Percentiles rank a stretch among this genome's conserved stretches.
Conservation (phyloP, 2,329 filamentous ascomycete species). For the Sporothrix inflata region DNA sequence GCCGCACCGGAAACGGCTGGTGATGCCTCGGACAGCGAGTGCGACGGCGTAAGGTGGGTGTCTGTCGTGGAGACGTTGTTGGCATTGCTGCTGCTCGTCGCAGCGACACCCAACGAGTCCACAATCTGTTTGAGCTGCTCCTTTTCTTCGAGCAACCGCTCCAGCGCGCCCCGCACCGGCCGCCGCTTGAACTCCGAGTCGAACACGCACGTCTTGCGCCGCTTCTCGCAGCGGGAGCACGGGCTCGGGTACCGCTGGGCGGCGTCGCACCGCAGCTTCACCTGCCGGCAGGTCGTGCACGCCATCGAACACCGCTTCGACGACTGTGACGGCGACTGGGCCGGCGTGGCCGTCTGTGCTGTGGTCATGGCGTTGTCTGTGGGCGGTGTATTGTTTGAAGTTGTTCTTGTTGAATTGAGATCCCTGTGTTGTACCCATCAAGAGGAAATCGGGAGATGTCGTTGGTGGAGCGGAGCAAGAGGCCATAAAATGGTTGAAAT, state of each 20-base stretch:
- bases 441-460: not conserved
- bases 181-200: slow-evolving; percentile 27
- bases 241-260: slow-evolving; percentile 19
- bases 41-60: not conserved
- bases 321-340: not conserved
- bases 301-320: slow-evolving; percentile 28
- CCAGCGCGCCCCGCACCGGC: slow-evolving; percentile 23
- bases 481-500: not conserved
- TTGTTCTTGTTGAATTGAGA: not conserved
- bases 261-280: slow-evolving; percentile 28
- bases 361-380: not conserved
- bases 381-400: not conserved
- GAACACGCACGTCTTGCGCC: slow-evolving; percentile 24
- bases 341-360: not conserved
- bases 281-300: slow-evolving; percentile 29
- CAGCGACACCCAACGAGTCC: not conserved
- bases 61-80: not conserved
- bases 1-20: not conserved
- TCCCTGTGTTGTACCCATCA: no score
- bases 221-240: slow-evolving; percentile 24
- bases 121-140: slow-evolving; percentile 28
- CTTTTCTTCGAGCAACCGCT: slow-evolving; percentile 25
- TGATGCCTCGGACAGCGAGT: not conserved
- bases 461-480: not conserved
- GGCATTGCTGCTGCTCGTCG: not conserved